Conservation (phyloP, 2,329 filamentous ascomycete genomes). For the Phoma herbarum region DNA sequence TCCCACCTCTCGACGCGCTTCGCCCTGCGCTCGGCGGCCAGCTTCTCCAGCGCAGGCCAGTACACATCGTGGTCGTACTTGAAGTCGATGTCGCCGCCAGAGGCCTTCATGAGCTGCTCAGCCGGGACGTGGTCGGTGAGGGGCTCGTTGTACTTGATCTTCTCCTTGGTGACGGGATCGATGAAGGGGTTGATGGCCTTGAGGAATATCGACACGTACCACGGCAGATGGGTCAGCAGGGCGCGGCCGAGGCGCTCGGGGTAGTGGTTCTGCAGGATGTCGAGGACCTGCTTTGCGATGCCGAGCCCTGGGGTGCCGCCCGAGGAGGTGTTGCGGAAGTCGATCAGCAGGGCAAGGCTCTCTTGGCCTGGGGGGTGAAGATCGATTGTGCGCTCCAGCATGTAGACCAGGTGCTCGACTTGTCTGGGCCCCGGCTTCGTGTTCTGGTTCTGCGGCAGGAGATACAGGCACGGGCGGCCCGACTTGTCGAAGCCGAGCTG, state of each 20-base stretch:
- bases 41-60: constrained; percentile 83
- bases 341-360: constrained; percentile 85
- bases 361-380: constrained; percentile 88
- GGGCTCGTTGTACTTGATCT: constrained; percentile 98
- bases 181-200: constrained; percentile 96
- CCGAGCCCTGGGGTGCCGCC: constrained; percentile 79
- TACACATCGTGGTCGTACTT: constrained; percentile 88
- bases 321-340: constrained; percentile 83
- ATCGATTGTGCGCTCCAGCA: constrained; percentile 90
- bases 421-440: constrained; percentile 86
- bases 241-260: constrained; percentile 90
- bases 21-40: constrained; percentile 72
- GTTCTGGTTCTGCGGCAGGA: constrained; percentile 91
- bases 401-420: constrained; percentile 93
- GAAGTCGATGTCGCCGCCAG: constrained; percentile 84
- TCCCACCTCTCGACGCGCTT: constrained; percentile 77
- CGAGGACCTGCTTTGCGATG: constrained; percentile 82
- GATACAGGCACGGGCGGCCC: constrained; percentile 87
- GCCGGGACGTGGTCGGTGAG: constrained; percentile 81
- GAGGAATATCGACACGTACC: constrained; percentile 92
- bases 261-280: constrained; percentile 94
- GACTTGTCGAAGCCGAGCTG: constrained; percentile 87
- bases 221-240: constrained; percentile 90
- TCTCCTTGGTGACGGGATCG: constrained; percentile 90
- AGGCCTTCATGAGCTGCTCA: constrained; percentile 81